These are phyloP conservation scores for Medicago arabica DNA, from an alignment of 306 rosid genomes.

Conservation along the genomic window DNA sequence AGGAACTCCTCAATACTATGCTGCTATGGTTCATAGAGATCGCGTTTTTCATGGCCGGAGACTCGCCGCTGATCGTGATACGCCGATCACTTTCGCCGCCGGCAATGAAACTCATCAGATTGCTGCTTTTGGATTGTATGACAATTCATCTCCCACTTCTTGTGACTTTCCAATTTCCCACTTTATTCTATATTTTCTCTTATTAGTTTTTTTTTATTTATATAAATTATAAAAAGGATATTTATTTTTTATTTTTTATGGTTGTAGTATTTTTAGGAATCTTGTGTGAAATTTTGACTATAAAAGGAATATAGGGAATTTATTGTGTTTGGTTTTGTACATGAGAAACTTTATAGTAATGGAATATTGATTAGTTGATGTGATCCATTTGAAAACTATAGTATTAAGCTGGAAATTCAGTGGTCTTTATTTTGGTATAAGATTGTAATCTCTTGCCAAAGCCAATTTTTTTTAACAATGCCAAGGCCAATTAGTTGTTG, in stretches of 20 bases:
- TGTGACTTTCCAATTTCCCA: neutral
- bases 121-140: conserved; percentile 65
- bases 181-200: neutral
- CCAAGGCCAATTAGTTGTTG: neutral
- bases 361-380: neutral
- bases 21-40: conserved; percentile 71
- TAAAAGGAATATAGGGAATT: conserved; percentile 2
- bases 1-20: conserved; percentile 67
- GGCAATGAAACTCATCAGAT: conserved; percentile 62
- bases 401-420: conserved; percentile 15
- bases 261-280: conserved; percentile 12
- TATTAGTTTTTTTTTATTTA: neutral
- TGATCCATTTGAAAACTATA: conserved; percentile 20
- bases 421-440: neutral
- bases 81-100: conserved; percentile 55
- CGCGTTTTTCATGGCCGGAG: conserved; percentile 59
- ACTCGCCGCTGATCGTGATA: conserved; percentile 49
- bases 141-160: conserved; percentile 10
- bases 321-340: conserved; percentile 1
- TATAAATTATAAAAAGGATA: neutral
- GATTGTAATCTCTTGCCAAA: conserved; percentile 23
- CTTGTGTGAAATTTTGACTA: neutral
- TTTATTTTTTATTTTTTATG: neutral
- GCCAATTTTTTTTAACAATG: too few species aligned
- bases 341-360: neutral